Evolutionary conservation across 768 basidiomycete species (phyloP), one percentile per base, ranked within the genome.

Genomic region (Calocybe cyanea): DNA sequence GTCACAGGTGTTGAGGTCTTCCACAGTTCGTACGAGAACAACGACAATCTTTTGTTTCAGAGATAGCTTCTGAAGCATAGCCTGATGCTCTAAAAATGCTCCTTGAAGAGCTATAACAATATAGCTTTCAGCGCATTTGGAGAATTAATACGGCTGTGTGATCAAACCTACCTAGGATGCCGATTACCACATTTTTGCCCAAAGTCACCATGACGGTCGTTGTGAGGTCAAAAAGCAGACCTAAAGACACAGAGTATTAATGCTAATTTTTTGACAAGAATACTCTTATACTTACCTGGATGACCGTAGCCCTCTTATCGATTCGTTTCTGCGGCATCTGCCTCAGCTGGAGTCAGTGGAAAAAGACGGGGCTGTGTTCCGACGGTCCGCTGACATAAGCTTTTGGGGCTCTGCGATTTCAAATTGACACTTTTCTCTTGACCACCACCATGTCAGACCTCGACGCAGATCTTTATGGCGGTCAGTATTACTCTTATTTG

Each of bases 391-490:
- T 55, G 55, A 54, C 50, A 56, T 52, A 52, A 51, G 41, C 52
- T 23, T 36, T 38, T 45, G 41, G 45, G 49, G 52, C 52, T n/a
- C n/a, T 36, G 42, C 49, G 41, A 38, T 46, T 23, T 46, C 49
- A 53, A 55, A 42, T 50, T 57, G 48, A 36, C 45, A 48, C 60
- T 63, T 57, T 62, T 54, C 53, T 57, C 62, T 51, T 43, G 52
- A 64, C 69, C 62, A 64, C 62, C 49, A 66, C 65, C 57, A 86
- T 86, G 86, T 81, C 84, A 52, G 87, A 88, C 70, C 83, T 88
- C 64, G 87, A 92, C 64, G 87, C 87, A 67, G 91, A 92, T 64
- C 77, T 92, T 43, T 93, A 93, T 59, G 88, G 89, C 58, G 91
- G 91, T 88, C 61, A 46, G 81, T 59, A 18, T n/a, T 10, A 1